Base-by-base conservation (phyloP, 306 rosid genomes). In the Medicago lupulina region DNA sequence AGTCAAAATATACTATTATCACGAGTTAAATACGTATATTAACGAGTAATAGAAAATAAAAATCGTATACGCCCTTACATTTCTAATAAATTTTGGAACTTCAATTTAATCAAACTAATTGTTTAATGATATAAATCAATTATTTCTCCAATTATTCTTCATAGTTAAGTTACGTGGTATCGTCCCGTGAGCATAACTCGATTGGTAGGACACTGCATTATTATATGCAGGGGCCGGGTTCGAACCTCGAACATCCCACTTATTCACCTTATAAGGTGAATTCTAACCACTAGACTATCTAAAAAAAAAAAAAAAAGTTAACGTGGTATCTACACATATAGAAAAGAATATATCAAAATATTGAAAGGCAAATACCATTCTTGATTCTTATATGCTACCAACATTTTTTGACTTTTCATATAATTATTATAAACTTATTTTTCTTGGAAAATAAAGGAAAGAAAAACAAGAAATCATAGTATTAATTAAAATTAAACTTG, bases 401-500 rank as follows among this genome's bases (percentile, higher is more conserved):
- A 36, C 79, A 40, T 8, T 50, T 63, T 39, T 18, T 19, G 12
- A 59, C 11, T 31, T 46, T 57, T 68, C 7, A 7, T 49, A 2
- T 19, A 14, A 5, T 17, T 25, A 40, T 66, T 38, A 5, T 9
- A 3, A 63, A 36, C 15, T 71, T 72, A n/a, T 54, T 40, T 13
- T 36, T 50, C 7, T 50, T 2, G n/a, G 4, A 50, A 15, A 2
- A 2, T 31, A 25, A 44, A 46, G 59, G 39, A 14, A 8, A 36
- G 13, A 38, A n/a, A 58, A 4, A 41, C 10, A 43, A 15, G 0
- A 47, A 16, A 13, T 2, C 2, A 9, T 55, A 36, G 63, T 23
- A 55, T 3, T 17, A 23, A 25, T 77, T 49, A 14, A 14, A 40
- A 67, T 46, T 10, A 61, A 67, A 39, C 88, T 85, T 85, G 73